Conservation (phyloP, 1,139 yeast genomes). For the Yamadazyma diospyri region DNA sequence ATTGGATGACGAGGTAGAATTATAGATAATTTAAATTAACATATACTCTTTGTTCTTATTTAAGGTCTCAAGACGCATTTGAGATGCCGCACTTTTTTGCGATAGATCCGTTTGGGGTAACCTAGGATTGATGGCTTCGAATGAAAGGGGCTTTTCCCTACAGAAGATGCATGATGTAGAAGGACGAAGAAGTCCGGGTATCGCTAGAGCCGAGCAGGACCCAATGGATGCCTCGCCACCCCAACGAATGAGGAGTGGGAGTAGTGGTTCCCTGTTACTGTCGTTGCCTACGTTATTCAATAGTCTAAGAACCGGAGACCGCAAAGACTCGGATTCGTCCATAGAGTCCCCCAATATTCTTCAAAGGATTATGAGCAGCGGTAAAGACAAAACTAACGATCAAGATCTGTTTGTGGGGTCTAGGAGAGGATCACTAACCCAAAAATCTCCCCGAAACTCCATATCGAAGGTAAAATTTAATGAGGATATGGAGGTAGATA, state of each 20-base stretch:
- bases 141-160: constrained; percentile 1
- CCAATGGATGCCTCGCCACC: neutral
- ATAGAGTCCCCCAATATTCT: constrained; percentile 9
- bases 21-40: constrained; percentile 9
- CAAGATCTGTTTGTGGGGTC: constrained; percentile 6
- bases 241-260: constrained; percentile 8
- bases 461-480: constrained; percentile 3
- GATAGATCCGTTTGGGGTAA: too few relatives aligned
- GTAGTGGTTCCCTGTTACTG: constrained; percentile 20
- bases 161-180: constrained; percentile 3
- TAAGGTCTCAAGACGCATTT: too few relatives aligned
- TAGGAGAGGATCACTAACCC: constrained; percentile 1
- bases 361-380: constrained; percentile 11
- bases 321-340: constrained; percentile 10
- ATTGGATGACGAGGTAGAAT: constrained; percentile 27
- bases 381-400: constrained; percentile 13
- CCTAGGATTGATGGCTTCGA: too few relatives aligned
- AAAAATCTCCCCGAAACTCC: constrained; percentile 6
- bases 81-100: too few relatives aligned
- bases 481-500: constrained; percentile 9
- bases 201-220: neutral
- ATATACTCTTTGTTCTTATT: too few relatives aligned
- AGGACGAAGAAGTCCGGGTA: constrained; percentile 4
- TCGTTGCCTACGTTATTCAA: constrained; percentile 21
- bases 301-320: constrained; percentile 21